These are phyloP conservation scores for Tuber brumale DNA, from an alignment of 495 filamentous ascomycete species.

Conservation along the genomic window DNA sequence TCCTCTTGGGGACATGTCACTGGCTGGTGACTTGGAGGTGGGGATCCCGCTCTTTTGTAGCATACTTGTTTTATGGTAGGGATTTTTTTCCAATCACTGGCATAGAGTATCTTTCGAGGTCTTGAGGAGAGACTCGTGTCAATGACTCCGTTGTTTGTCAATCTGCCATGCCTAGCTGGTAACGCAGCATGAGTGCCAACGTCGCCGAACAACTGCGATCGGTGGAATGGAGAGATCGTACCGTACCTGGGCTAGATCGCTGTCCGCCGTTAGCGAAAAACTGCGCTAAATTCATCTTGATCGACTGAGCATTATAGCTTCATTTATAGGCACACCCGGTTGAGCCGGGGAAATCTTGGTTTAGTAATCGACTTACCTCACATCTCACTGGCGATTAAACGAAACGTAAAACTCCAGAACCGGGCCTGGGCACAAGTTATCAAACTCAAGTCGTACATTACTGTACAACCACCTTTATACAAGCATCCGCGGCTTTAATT, in stretches of 20 bases:
- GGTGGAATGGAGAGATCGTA: background rate
- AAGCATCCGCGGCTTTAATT: background rate
- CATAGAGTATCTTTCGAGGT: background rate
- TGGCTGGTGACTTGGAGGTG: background rate
- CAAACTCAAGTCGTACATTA: background rate
- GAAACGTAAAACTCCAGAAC: background rate
- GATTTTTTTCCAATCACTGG: background rate
- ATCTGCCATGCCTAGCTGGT: background rate
- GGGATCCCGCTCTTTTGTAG: background rate
- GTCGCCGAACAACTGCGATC: background rate
- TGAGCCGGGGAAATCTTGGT: background rate
- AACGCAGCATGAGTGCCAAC: background rate
- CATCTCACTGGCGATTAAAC: background rate
- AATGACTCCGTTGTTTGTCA: background rate
- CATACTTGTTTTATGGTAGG: background rate
- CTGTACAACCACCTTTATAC: background rate
- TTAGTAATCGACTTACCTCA: background rate
- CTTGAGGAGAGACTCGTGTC: background rate
- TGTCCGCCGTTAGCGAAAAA: background rate
- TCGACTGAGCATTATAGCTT: background rate
- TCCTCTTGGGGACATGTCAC: background rate
- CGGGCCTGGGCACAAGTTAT: background rate
- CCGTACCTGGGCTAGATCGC: background rate
- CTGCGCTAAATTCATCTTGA: background rate
- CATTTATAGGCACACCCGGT: background rate